These are phyloP conservation scores for Brassica hybrid DNA, from an alignment of 441 rosid genomes.

Conservation along the genomic window DNA sequence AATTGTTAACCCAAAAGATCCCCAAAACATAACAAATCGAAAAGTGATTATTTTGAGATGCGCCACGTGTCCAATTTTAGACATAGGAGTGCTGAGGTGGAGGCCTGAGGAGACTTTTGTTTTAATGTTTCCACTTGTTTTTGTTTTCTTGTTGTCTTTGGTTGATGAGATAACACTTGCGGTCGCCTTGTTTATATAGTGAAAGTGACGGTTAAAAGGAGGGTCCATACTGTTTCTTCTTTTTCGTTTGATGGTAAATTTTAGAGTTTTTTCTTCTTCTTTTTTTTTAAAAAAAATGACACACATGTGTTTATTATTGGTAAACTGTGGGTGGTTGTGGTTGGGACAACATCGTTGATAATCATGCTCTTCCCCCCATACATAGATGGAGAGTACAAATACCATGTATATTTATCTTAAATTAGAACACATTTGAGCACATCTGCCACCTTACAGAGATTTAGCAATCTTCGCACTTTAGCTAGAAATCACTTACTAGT, in stretches of 20 bases:
- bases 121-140: too few relatives aligned
- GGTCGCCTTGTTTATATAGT: background rate
- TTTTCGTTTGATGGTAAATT: background rate
- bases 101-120: background rate
- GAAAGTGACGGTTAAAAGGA: background rate
- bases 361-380: too few relatives aligned
- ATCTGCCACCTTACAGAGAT: background rate
- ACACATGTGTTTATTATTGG: background rate
- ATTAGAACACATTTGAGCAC: background rate
- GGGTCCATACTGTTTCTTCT: background rate
- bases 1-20: too few relatives aligned
- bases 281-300: background rate
- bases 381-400: background rate
- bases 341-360: background rate
- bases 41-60: too few relatives aligned
- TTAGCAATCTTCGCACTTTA: background rate
- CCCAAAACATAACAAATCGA: too few relatives aligned
- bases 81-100: too few relatives aligned
- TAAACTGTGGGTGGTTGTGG: background rate
- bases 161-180: background rate
- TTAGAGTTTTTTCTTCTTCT: too few relatives aligned
- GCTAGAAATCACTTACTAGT: background rate
- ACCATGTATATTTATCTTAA: background rate
- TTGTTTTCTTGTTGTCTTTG: too few relatives aligned
- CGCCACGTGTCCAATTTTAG: too few relatives aligned